Evolutionary conservation across 2,329 filamentous ascomycete genomes (phyloP).

Genomic region (Herpotrichia juniperi): DNA sequence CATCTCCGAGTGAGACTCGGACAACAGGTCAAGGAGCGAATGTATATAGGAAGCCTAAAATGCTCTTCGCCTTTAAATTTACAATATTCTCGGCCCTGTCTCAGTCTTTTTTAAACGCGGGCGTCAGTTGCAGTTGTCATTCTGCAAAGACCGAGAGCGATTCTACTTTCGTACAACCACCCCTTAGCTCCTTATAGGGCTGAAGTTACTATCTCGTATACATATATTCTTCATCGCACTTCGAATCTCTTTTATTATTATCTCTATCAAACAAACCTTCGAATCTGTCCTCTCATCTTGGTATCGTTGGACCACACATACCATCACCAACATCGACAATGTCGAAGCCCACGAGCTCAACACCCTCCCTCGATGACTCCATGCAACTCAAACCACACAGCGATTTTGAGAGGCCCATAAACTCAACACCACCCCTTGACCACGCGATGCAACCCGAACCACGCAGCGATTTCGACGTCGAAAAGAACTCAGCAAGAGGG

Average conservation of each 20-base stretch:
- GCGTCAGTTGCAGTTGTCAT: too few relatives aligned
- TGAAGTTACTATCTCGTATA: too few relatives aligned
- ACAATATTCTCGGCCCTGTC: too few relatives aligned
- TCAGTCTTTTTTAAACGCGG: not conserved
- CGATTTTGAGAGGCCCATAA: slow-evolving; percentile 20
- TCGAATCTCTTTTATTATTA: too few relatives aligned
- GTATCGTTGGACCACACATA: too few relatives aligned
- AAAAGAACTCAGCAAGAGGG: not conserved
- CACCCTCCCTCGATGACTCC: slow-evolving; percentile 22
- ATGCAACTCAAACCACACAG: slow-evolving; percentile 8
- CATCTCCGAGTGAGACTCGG: not conserved
- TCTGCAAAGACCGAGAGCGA: too few relatives aligned
- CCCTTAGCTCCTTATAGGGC: too few relatives aligned
- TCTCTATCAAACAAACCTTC: too few relatives aligned
- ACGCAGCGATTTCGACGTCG: not conserved
- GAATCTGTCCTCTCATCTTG: too few relatives aligned
- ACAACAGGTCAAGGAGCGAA: not conserved
- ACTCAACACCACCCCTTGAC: slow-evolving; percentile 22
- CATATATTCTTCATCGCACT: too few relatives aligned
- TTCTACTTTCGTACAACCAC: too few relatives aligned
- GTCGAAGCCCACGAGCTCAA: slow-evolving; percentile 18
- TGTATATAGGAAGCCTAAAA: not conserved
- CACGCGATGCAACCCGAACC: slow-evolving; percentile 10
- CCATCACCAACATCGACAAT: slow-evolving; percentile 7
- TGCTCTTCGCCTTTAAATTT: not conserved